phyloP scores from a whole-genome alignment of 495 filamentous ascomycete species.

The Podospora didyma region DNA sequence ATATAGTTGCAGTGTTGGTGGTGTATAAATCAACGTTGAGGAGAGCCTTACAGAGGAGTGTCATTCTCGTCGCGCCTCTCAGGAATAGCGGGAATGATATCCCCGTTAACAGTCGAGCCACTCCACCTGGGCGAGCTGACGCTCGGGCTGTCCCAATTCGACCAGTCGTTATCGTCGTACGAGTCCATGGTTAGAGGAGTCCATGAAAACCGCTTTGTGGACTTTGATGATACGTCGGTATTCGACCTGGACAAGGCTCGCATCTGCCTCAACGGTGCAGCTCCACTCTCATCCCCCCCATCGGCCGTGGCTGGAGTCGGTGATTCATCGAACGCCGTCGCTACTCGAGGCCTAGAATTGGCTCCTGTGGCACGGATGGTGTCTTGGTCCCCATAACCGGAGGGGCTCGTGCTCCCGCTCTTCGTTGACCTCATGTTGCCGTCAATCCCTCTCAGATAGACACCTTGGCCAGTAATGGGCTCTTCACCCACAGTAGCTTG shows the following conservation, averaged over 20 bases:
- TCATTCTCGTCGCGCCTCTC: constrained; percentile 36
- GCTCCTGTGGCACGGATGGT: constrained; percentile 32
- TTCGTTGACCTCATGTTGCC: constrained; percentile 37
- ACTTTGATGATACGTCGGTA: constrained; percentile 26
- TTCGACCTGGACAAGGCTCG: constrained; percentile 23
- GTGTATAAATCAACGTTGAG: not conserved
- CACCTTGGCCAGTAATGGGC: constrained; percentile 57
- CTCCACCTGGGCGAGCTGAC: constrained; percentile 46
- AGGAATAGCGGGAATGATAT: constrained; percentile 35
- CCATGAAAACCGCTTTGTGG: constrained; percentile 43
- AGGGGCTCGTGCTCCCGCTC: constrained; percentile 22
- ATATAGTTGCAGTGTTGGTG: not conserved
- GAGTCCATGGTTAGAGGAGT: constrained; percentile 44
- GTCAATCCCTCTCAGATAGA: constrained; percentile 31
- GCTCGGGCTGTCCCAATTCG: constrained; percentile 64
- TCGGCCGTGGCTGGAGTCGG: constrained; percentile 7
- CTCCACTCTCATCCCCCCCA: not conserved
- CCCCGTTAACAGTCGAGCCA: constrained; percentile 43
- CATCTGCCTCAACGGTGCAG: constrained; percentile 12
- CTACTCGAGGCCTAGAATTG: constrained; percentile 13
- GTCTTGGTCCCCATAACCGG: constrained; percentile 25
- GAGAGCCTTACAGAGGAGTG: constrained; percentile 36
- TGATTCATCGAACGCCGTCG: constrained; percentile 21
- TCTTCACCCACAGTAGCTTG: constrained; percentile 96
- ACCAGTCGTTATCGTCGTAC: constrained; percentile 68